phyloP scores from a whole-genome alignment of 1,284 basidiomycete species.

The Malassezia vespertilionis region DNA sequence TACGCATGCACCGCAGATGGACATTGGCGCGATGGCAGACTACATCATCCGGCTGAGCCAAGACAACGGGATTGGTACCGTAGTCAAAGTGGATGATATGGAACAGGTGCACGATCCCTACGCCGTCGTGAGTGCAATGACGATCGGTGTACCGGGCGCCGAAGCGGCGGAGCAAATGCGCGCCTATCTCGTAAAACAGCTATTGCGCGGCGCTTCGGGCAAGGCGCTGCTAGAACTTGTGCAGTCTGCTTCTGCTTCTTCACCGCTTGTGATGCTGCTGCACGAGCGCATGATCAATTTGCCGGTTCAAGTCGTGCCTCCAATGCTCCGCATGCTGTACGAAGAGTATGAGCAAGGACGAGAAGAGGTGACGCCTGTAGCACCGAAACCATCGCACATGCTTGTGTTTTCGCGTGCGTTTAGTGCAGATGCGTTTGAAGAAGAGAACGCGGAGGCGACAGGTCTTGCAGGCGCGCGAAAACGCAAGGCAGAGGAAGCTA shows the following conservation, averaged over 20 bases:
- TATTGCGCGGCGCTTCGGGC: slow-evolving; percentile 17
- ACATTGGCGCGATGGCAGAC: slow-evolving; percentile 28
- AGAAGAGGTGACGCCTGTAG: slow-evolving; percentile 5
- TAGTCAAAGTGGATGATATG: slow-evolving; percentile 37
- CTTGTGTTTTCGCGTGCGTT: slow-evolving; percentile 44
- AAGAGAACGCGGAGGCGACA: slow-evolving; percentile 29
- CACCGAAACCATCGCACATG: slow-evolving; percentile 22
- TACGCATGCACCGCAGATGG: slow-evolving; percentile 37
- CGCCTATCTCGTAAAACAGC: slow-evolving; percentile 21
- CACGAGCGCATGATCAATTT: slow-evolving; percentile 47
- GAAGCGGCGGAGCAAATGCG: slow-evolving; percentile 4
- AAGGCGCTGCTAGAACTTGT: slow-evolving; percentile 23
- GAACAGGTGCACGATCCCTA: slow-evolving; percentile 43
- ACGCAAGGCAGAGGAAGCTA: slow-evolving; percentile 21
- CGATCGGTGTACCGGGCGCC: slow-evolving; percentile 16
- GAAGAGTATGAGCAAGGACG: slow-evolving; percentile 25
- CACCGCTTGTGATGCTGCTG: slow-evolving; percentile 27
- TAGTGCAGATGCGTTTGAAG: slow-evolving; percentile 37
- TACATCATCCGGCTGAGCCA: slow-evolving; percentile 23
- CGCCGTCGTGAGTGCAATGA: slow-evolving; percentile 35
- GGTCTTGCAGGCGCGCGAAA: slow-evolving; percentile 32
- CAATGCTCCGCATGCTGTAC: slow-evolving; percentile 40
- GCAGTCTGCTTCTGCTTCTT: slow-evolving; percentile 19
- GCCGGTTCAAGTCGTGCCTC: slow-evolving; percentile 34
- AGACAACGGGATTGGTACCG: slow-evolving; percentile 28